phyloP scores from a whole-genome alignment of 345 rosid species.

The Salix exigua region DNA sequence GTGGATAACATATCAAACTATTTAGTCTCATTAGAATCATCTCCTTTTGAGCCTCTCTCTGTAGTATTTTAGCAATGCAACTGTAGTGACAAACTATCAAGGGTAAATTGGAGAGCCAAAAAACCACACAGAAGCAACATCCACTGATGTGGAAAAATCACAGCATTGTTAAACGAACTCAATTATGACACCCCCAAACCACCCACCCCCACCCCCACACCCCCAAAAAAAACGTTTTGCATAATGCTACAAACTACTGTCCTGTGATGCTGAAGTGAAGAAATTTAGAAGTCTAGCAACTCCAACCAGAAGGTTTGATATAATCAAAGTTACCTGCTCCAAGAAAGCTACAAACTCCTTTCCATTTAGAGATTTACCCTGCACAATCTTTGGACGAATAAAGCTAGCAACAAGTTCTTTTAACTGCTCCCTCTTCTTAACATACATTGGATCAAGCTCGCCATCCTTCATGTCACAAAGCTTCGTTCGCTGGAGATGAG shows the following conservation, averaged over 20 bases:
- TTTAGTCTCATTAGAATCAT: not conserved
- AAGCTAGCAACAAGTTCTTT: conserved; percentile 75
- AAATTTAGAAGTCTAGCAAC: not conserved
- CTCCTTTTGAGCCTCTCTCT: not conserved
- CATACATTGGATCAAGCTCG: conserved; percentile 82
- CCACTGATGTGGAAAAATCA: not conserved
- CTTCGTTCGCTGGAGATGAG: conserved; percentile 91
- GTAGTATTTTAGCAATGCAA: too few species aligned
- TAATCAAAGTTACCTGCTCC: conserved; percentile 62
- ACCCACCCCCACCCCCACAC: not conserved
- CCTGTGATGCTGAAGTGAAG: not conserved
- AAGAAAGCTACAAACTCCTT: conserved; percentile 88
- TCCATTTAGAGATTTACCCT: conserved; percentile 77
- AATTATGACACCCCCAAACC: not conserved
- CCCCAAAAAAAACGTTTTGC: too few species aligned
- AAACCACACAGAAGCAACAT: not conserved
- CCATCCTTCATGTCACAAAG: conserved; percentile 94
- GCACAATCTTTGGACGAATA: conserved; percentile 89
- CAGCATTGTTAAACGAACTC: not conserved
- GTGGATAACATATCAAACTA: not conserved
- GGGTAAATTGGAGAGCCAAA: conserved; percentile 1
- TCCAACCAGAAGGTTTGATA: not conserved
- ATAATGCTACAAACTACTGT: not conserved
- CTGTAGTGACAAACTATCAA: not conserved
- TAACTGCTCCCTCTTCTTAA: conserved; percentile 70